Percentiles rank a stretch among this genome's conserved stretches.
These are phyloP conservation scores for Neurospora sublineolata DNA, from an alignment of 495 filamentous ascomycete genomes.

Conservation along the genomic window DNA sequence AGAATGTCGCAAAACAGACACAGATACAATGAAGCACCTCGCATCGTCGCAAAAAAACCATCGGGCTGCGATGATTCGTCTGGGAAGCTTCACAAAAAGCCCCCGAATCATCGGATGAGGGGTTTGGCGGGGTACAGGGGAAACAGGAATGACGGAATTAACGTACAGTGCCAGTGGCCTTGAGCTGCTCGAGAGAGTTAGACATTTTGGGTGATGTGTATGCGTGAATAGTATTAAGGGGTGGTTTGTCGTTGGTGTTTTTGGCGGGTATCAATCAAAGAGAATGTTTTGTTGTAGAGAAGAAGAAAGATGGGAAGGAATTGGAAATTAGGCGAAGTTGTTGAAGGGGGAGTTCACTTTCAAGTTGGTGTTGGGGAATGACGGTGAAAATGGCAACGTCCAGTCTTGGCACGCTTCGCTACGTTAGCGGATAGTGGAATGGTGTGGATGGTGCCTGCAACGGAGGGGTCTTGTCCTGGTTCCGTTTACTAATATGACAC, in stretches of 20 bases:
- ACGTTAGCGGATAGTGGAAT: background rate
- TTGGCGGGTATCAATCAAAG: background rate
- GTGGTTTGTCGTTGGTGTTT: background rate
- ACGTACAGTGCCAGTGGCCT: slow-evolving; percentile 89
- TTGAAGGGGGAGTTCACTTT: background rate
- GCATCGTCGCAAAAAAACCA: background rate
- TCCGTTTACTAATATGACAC: background rate
- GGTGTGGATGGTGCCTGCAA: background rate
- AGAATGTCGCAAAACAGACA: background rate
- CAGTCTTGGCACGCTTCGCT: background rate
- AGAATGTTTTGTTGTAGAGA: background rate
- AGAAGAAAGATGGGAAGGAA: background rate
- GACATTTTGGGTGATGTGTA: slow-evolving; percentile 46
- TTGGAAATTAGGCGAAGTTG: background rate
- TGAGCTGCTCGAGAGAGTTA: slow-evolving; percentile 88
- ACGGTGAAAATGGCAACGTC: background rate
- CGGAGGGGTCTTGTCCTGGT: background rate
- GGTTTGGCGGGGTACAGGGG: slow-evolving; percentile 28
- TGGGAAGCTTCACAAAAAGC: slow-evolving; percentile 3
- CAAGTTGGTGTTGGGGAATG: background rate
- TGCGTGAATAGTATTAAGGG: background rate
- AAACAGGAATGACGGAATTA: slow-evolving; percentile 8
- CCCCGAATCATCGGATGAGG: slow-evolving; percentile 7
- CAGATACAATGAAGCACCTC: background rate
- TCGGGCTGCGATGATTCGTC: background rate